These are phyloP conservation scores for Lactifluus echinatus DNA, from an alignment of 768 basidiomycete genomes.

Conservation along the genomic window DNA sequence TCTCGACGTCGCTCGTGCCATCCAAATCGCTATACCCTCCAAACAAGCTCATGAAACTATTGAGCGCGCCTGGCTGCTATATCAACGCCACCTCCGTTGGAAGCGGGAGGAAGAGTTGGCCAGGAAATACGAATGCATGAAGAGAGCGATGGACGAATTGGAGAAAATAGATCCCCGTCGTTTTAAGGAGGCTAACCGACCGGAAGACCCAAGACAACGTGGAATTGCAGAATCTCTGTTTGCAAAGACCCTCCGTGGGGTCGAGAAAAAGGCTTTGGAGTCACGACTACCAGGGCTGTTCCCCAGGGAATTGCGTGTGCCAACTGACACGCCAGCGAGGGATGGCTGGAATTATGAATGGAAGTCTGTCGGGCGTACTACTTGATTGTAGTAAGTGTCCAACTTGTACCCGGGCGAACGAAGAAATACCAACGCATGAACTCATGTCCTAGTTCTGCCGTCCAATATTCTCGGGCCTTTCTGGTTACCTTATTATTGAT, in stretches of 20 bases:
- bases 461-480: neutral
- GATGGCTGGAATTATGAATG: constrained; percentile 86
- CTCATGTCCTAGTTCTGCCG: neutral
- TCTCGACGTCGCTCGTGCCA: constrained; percentile 63
- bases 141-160: constrained; percentile 77
- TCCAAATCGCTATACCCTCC: constrained; percentile 81
- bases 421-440: neutral
- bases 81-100: constrained; percentile 66
- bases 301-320: constrained; percentile 79
- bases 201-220: constrained; percentile 64
- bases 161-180: constrained; percentile 44
- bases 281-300: constrained; percentile 73
- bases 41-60: constrained; percentile 88
- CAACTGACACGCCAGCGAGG: constrained; percentile 76
- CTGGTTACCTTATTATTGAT: neutral
- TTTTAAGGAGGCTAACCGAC: constrained; percentile 64
- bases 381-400: constrained; percentile 7
- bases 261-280: constrained; percentile 65
- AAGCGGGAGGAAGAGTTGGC: constrained; percentile 57
- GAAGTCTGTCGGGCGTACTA: constrained; percentile 36
- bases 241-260: constrained; percentile 51
- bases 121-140: constrained; percentile 78
- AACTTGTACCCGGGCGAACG: neutral
- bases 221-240: constrained; percentile 47
- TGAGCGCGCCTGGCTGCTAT: constrained; percentile 81